These are phyloP conservation scores for Cryptosporidium tyzzeri DNA, from an alignment of 169 alveolate species.

Conservation along the genomic window DNA sequence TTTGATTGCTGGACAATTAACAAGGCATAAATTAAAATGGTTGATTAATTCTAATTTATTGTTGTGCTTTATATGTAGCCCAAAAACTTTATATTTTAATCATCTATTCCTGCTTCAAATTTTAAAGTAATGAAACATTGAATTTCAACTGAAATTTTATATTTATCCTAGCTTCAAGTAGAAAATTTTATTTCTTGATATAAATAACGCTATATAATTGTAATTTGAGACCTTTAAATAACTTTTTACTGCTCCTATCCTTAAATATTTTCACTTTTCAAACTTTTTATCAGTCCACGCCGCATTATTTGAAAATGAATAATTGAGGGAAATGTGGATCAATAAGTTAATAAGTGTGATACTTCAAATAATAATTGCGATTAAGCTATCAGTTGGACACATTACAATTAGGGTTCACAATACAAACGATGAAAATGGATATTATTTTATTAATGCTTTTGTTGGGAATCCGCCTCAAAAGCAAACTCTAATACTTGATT, in stretches of 20 bases:
- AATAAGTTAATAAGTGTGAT: not conserved
- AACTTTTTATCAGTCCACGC: not conserved
- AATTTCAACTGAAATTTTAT: too few species aligned
- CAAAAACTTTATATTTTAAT: too few species aligned
- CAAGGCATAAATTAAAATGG: not conserved
- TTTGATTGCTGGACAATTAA: too few species aligned
- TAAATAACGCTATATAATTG: too few species aligned
- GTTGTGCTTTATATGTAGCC: not conserved
- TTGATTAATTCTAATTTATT: too few species aligned
- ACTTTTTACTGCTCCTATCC: not conserved
- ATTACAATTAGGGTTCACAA: constrained; percentile 1
- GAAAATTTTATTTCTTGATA: too few species aligned
- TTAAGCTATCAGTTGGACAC: not conserved
- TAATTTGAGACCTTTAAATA: too few species aligned
- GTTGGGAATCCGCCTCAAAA: constrained; percentile 77
- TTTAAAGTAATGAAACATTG: too few species aligned
- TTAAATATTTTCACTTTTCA: not conserved
- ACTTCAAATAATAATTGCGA: not conserved
- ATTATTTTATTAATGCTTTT: constrained; percentile 25
- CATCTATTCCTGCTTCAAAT: too few species aligned
- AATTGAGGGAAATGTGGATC: not conserved
- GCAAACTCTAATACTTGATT: constrained; percentile 80
- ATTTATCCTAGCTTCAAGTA: too few species aligned
- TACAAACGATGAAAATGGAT: constrained; percentile 20
- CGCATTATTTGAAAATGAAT: not conserved